Evolutionary conservation across 306 rosid genomes (phyloP).

Genomic region (Senna siamea): DNA sequence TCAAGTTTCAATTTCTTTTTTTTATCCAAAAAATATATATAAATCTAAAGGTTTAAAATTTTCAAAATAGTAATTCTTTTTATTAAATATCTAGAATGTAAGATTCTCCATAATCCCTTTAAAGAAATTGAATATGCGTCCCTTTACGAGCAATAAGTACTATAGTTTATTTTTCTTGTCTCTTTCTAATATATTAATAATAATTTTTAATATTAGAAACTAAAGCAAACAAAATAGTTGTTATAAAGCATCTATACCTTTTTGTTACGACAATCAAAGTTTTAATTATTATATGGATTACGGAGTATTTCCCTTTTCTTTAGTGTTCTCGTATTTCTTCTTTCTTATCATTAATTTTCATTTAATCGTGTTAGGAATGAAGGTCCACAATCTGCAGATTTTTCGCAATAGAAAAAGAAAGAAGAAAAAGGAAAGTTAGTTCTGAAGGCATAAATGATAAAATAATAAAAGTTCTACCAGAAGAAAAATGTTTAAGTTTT

Average conservation of each 20-base stretch:
- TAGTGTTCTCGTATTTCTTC: not conserved
- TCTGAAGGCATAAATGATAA: not conserved
- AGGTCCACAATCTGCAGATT: not conserved
- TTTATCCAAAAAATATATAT: not conserved
- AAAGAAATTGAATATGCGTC: not conserved
- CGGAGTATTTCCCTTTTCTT: not conserved
- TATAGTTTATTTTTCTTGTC: not conserved
- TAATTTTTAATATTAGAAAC: not conserved
- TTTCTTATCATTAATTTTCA: no score
- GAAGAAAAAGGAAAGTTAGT: no score
- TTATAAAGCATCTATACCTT: not conserved
- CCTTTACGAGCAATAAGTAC: not conserved
- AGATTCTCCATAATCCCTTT: not conserved
- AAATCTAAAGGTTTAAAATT: not conserved
- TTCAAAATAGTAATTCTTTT: not conserved
- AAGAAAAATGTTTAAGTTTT: no score
- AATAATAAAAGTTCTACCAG: not conserved
- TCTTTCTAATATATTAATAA: not conserved
- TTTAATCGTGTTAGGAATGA: not conserved
- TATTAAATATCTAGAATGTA: not conserved
- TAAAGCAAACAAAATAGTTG: constrained; percentile 1
- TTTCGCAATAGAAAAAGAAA: no score
- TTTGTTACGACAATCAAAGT: not conserved
- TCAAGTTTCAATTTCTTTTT: no score
- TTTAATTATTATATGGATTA: not conserved